Base-by-base conservation (phyloP, 2,329 filamentous ascomycete genomes). In the Verruconis gallopava region DNA sequence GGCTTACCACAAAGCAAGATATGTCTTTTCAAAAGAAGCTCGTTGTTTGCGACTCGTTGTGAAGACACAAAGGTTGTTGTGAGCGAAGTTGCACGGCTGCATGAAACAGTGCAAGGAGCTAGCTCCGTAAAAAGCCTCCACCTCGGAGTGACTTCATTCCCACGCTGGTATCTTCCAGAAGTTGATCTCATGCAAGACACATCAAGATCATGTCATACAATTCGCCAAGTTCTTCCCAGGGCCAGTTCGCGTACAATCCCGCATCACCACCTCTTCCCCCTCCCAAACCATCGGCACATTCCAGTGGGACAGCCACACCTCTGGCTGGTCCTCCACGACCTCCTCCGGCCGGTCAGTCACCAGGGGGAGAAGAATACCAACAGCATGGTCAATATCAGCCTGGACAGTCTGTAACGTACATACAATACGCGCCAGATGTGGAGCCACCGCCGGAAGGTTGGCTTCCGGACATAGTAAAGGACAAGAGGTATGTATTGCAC, bases 401-500 rank as follows among this genome's bases (percentile, higher is more conserved):
- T 49, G 28, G 49, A 52, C 35, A 48, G 47, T 20, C 22, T 3
- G 13, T 11, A 20, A 20, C 20, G 13, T 12, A 5, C 13, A 18
- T n/a, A n/a, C 25, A 30, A n/a, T n/a, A 39, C 13, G 39, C 22
- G 47, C 38, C 44, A 54, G 19, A 51, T 50, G 43, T 50, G 19
- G 20, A 47, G 35, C 53, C 53, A 42, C 61, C 62, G n/a, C 60
- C 63, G 35, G 76, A 82, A 40, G 73, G 78, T 48, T 94, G 86
- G 86, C 68, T 94, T 2, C 86, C 86, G 1, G 72, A 75, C 46
- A 65, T 77, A 11, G 64, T 95, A 2, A 74, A 82, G 54, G 82
- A 91, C 54, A 93, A 91, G 66, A 79, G 83, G 85, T 93, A 30
- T 66, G 49, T 75, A n/a, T n/a, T n/a, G n/a, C n/a, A n/a, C n/a